These are phyloP conservation scores for Kodamaea hsintzibuensis DNA, from an alignment of 805 yeast genomes.

Conservation along the genomic window DNA sequence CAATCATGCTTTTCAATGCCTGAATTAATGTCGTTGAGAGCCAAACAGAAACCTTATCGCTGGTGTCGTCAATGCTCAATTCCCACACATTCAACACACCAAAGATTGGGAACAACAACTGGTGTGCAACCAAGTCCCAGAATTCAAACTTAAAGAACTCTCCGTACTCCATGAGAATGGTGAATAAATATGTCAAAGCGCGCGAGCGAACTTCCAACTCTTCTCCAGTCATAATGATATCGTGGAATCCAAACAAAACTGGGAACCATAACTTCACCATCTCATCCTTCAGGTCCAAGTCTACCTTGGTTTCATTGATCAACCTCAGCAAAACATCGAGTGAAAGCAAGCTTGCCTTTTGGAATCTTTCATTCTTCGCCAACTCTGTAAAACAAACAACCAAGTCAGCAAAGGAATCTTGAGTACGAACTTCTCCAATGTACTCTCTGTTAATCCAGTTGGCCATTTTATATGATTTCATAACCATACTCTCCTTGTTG, in stretches of 20 bases:
- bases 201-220: constrained; percentile 93
- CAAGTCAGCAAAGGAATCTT: constrained; percentile 67
- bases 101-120: constrained; percentile 87
- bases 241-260: constrained; percentile 79
- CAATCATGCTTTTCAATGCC: constrained; percentile 86
- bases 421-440: constrained; percentile 61
- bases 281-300: constrained; percentile 18
- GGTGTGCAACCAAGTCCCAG: constrained; percentile 81
- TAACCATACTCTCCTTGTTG: constrained; percentile 57
- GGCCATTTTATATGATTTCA: constrained; percentile 63
- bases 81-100: constrained; percentile 76
- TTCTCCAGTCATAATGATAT: constrained; percentile 87
- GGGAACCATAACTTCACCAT: constrained; percentile 78
- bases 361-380: constrained; percentile 82
- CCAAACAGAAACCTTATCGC: constrained; percentile 94
- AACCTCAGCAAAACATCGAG: constrained; percentile 69
- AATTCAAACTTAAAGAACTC: constrained; percentile 67
- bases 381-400: constrained; percentile 76
- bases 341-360: constrained; percentile 77
- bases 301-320: constrained; percentile 48
- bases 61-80: constrained; percentile 57
- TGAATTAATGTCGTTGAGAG: constrained; percentile 93
- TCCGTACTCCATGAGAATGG: constrained; percentile 77
- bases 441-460: constrained; percentile 62
- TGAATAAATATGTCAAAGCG: constrained; percentile 82